Base-by-base conservation (phyloP, 1,284 basidiomycete species). In the Coniferiporia weirii region DNA sequence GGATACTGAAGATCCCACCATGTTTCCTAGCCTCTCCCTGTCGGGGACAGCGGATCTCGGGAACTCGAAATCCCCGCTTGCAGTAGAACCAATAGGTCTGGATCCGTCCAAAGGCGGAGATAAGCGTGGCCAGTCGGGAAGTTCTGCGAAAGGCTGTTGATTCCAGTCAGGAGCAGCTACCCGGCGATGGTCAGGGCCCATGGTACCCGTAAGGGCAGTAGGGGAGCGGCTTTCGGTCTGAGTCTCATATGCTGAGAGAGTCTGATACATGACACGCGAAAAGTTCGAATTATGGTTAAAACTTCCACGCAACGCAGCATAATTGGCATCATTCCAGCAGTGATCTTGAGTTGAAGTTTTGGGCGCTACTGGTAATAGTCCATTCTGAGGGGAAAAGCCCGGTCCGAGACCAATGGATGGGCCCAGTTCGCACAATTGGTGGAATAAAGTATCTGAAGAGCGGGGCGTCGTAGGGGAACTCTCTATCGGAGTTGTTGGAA, bases 401-500 rank as follows among this genome's bases (percentile, higher is more conserved):
- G 48, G 38, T 13, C 52, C 52, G 17, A 59, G 3, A 20, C 72
- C 75, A 44, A 69, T 66, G 34, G 77, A 72, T 34, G 75, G 72
- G 52, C 67, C 67, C 9, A 51, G 36, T n/a, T 85, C 83, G 64
- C 80, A 82, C 17, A 77, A 72, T 44, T 76, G 71, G 62, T 77
- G 75, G 53, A 80, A 66, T 67, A 84, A 85, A 54, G 76, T 67
- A 62, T 85, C 82, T 65, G 83, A 82, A 34, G 77, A 70, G 56
- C 80, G 79, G 56, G 79, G 79, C 32, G 85, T 56, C 19, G 59
- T 46, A 4, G 64, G 87, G 10, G 86, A 87, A 59, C 83, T 74
- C 64, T 89, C 86, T 40, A 83, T 82, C 1, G 86, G 86, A 0
- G 85, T 88, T 60, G 85, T 87, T 82, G 1, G 86, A 82, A 57